Conservation (phyloP, 306 rosid genomes). For the Mucuna pruriens region DNA sequence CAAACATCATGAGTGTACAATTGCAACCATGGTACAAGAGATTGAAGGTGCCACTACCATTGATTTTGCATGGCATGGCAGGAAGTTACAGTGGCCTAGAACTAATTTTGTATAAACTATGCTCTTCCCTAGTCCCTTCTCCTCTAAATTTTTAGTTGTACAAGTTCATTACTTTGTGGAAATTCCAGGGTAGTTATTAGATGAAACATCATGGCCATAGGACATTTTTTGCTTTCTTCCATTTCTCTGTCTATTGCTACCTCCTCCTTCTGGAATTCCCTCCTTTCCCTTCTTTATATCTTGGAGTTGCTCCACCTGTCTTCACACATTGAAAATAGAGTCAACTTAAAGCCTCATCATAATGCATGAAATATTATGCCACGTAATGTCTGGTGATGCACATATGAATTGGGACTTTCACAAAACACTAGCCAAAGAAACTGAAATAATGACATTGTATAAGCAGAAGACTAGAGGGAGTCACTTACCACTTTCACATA, state of each 20-base stretch:
- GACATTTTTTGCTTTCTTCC: conserved; percentile 57
- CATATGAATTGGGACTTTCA: neutral
- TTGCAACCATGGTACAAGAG: conserved; percentile 11
- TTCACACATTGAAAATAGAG: conserved; percentile 36
- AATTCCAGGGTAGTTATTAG: conserved; percentile 47
- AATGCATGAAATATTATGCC: conserved; percentile 2
- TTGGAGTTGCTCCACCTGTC: conserved; percentile 57
- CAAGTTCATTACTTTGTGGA: conserved; percentile 42
- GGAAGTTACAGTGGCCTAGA: neutral
- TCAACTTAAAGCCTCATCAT: conserved; percentile 10
- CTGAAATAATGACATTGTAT: neutral
- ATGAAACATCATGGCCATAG: conserved; percentile 55
- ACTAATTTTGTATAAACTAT: neutral
- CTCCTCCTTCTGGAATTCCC: conserved; percentile 54
- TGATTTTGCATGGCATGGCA: conserved; percentile 18
- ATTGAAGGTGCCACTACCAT: conserved; percentile 30
- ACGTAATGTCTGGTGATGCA: neutral
- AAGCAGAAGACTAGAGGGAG: neutral
- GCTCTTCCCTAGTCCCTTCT: conserved; percentile 10
- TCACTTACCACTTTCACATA: conserved; percentile 45
- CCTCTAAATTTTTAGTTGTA: neutral
- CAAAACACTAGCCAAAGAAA: neutral
- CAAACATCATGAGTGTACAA: conserved; percentile 2
- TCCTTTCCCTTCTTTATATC: conserved; percentile 46
- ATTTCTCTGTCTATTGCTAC: conserved; percentile 42